A percentile compares a stretch with the other conserved stretches of the same genome.
Conservation (phyloP, 176 grass and related monocot species). For the Guadua angustifolia region DNA sequence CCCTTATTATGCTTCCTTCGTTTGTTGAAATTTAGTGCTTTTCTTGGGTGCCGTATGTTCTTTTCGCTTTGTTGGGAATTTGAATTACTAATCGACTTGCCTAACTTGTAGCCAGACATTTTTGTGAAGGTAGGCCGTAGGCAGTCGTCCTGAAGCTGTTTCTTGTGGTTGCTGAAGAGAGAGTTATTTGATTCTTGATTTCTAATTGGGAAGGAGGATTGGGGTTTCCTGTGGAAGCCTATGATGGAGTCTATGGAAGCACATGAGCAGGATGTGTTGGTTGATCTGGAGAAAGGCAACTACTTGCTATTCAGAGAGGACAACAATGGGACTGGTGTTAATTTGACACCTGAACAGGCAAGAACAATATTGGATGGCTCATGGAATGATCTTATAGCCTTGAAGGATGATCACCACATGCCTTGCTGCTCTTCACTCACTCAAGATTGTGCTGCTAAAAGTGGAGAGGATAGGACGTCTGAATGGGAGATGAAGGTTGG, state of each 20-base stretch:
- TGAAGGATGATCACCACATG: constrained; percentile 37
- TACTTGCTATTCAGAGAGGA: constrained; percentile 22
- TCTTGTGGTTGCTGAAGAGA: background rate
- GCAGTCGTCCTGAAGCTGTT: background rate
- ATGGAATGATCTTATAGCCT: constrained; percentile 25
- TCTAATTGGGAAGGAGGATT: background rate
- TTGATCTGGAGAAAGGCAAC: constrained; percentile 72
- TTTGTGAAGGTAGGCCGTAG: constrained; percentile 7
- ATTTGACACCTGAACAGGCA: constrained; percentile 6
- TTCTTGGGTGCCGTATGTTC: background rate
- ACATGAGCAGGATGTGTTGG: constrained; percentile 32
- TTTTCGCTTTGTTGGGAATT: background rate
- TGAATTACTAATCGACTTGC: background rate
- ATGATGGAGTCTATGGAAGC: constrained; percentile 52
- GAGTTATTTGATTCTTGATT: background rate
- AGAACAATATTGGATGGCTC: background rate
- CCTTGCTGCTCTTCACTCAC: constrained; percentile 35
- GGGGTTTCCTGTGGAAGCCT: background rate
- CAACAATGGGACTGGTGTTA: background rate
- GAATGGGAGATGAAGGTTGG: constrained; percentile 25
- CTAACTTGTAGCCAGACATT: background rate
- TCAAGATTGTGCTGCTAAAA: constrained; percentile 30
- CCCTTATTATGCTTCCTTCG: background rate
- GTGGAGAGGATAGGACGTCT: background rate
- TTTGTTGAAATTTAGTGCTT: background rate